phyloP scores from a whole-genome alignment of 352 stramenopile genomes.

The Phytophthora pini region DNA sequence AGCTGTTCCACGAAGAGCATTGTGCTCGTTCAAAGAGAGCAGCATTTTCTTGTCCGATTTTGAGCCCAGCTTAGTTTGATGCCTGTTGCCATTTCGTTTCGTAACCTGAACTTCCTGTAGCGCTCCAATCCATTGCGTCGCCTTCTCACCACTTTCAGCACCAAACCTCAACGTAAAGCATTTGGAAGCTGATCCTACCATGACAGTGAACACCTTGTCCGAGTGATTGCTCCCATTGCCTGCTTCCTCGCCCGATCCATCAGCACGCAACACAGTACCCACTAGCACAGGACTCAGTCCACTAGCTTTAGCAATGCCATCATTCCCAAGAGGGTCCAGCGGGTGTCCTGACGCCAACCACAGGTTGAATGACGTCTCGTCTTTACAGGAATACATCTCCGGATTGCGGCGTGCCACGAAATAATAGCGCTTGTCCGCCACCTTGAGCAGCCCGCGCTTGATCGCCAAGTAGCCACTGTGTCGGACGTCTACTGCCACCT shows the following conservation, averaged over 20 bases:
- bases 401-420: conserved; percentile 48
- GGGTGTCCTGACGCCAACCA: conserved; percentile 60
- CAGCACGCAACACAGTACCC: conserved; percentile 61
- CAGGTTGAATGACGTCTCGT: conserved; percentile 68
- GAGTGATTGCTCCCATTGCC: conserved; percentile 31
- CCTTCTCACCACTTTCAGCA: conserved; percentile 48
- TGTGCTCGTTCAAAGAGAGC: conserved; percentile 39
- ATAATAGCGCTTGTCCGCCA: conserved; percentile 72
- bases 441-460: conserved; percentile 64
- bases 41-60: conserved; percentile 35
- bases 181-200: conserved; percentile 52
- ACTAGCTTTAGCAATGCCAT: conserved; percentile 32
- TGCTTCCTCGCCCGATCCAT: conserved; percentile 37
- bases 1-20: conserved; percentile 22
- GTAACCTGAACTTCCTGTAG: conserved; percentile 67
- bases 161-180: conserved; percentile 51
- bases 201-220: conserved; percentile 57
- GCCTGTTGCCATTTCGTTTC: conserved; percentile 18
- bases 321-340: conserved; percentile 32
- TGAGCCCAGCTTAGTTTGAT: conserved; percentile 15
- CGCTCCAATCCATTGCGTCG: conserved; percentile 58
- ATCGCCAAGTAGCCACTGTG: conserved; percentile 55
- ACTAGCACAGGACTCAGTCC: conserved; percentile 47
- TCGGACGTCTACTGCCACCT: conserved; percentile 42
- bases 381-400: conserved; percentile 68